Evolutionary conservation across 768 basidiomycete genomes (phyloP).

Genomic region (Pleurotus pulmonarius): DNA sequence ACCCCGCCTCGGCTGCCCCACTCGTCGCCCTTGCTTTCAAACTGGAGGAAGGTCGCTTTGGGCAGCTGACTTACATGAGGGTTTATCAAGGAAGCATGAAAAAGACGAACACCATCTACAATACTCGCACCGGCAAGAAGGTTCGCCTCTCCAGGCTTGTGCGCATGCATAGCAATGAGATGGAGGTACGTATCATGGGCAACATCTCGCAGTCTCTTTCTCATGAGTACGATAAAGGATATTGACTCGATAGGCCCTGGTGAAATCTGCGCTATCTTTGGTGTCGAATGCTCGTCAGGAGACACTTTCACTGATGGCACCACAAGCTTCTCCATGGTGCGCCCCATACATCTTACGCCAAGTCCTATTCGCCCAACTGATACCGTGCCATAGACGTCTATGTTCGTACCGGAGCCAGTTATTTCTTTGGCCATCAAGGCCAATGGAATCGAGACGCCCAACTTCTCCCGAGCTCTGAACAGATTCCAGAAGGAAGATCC

Average conservation of each 20-base stretch:
- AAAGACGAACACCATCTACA: conserved; percentile 82
- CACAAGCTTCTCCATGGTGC: conserved; percentile 88
- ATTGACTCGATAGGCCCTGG: conserved; percentile 92
- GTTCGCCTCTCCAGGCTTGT: conserved; percentile 96
- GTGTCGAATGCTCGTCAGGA: conserved; percentile 96
- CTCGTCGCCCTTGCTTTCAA: conserved; percentile 97
- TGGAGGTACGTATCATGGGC: conserved; percentile 66
- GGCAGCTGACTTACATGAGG: conserved; percentile 97
- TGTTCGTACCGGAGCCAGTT: conserved; percentile 98
- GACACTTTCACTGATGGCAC: conserved; percentile 96
- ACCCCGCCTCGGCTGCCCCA: conserved; percentile 81
- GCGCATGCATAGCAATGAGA: conserved; percentile 97
- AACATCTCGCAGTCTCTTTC: background rate
- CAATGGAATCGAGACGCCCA: conserved; percentile 87
- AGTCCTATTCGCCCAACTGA: background rate
- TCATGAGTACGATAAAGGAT: conserved; percentile 47
- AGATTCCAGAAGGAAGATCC: conserved; percentile 99
- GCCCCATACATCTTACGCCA: conserved; percentile 13
- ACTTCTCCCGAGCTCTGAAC: conserved; percentile 94
- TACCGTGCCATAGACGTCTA: conserved; percentile 68
- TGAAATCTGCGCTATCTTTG: conserved; percentile 99
- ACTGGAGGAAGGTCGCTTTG: conserved; percentile 94
- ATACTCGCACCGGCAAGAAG: conserved; percentile 93
- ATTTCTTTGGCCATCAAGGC: conserved; percentile 95
- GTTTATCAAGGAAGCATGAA: conserved; percentile 95